These are phyloP conservation scores for Breviolum minutum DNA, from an alignment of 73 alveolate species.

Conservation along the genomic window DNA sequence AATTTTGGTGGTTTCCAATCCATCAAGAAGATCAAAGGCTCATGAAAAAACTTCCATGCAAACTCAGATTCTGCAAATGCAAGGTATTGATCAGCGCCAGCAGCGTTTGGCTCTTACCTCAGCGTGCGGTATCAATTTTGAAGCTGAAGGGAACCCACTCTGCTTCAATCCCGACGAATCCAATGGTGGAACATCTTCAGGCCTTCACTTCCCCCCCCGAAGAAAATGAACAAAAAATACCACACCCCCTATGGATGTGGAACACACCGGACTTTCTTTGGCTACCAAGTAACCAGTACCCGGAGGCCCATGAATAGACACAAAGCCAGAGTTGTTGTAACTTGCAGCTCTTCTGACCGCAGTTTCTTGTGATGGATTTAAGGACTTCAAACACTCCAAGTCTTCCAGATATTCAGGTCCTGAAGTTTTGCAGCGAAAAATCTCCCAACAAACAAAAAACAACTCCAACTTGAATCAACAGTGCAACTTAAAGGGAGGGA, in stretches of 20 bases:
- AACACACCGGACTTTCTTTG: too few relatives aligned
- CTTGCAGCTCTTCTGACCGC: neutral
- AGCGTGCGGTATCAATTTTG: neutral
- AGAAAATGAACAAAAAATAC: too few relatives aligned
- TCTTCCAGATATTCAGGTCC: neutral
- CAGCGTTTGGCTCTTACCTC: slow-evolving; percentile 29
- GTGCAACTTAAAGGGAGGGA: too few relatives aligned
- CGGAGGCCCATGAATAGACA: slow-evolving; percentile 28
- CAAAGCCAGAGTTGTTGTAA: neutral
- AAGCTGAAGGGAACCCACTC: too few relatives aligned
- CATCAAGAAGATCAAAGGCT: too few relatives aligned
- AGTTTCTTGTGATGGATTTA: slow-evolving; percentile 16
- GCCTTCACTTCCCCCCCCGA: too few relatives aligned
- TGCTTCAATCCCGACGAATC: too few relatives aligned
- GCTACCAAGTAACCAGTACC: slow-evolving; percentile 13
- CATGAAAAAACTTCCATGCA: too few relatives aligned
- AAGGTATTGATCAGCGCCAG: neutral
- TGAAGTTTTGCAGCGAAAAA: neutral
- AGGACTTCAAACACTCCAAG: neutral
- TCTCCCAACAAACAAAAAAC: neutral
- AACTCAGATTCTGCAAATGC: slow-evolving; percentile 6
- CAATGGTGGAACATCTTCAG: too few relatives aligned
- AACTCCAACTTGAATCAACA: neutral
- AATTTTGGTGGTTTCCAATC: too few relatives aligned
- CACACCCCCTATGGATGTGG: too few relatives aligned